Evolutionary conservation across 1,284 basidiomycete species (phyloP), one percentile per base, ranked within the genome.

Genomic region (Taiwanofungus camphoratus): DNA sequence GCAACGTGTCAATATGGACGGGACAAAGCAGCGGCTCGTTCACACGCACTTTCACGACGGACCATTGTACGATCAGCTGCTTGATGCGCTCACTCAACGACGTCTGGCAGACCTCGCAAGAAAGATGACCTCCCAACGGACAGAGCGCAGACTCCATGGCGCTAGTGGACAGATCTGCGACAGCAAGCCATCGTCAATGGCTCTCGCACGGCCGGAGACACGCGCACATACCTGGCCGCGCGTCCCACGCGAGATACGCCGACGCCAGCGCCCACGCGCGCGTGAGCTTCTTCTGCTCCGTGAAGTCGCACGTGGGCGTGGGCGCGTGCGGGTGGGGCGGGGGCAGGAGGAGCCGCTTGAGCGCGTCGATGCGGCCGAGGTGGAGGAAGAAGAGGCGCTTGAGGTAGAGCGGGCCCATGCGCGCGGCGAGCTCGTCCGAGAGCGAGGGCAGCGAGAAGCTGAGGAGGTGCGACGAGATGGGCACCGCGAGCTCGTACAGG

Each of bases 31-130:
- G n/a, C n/a, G n/a, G n/a, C n/a, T n/a, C n/a, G n/a, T n/a, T n/a
- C n/a, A n/a, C n/a, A n/a, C n/a, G n/a, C n/a, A 84, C 85, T 69
- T 85, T 88, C 35, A 89, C 81, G 27, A 79, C 68, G 6, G 86
- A 82, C 86, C 86, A 89, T 55, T 87, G 82, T 16, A 80, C 63
- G 33, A 86, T 65, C 32, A 89, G 68, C 45, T 73, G 73, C 60
- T 78, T 80, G 40, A 88, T 75, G 22, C 86, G 75, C 31, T 83
- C 79, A 40, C 71, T 64, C 16, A 89, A 69, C 2, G 74, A 65
- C 41, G 65, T 57, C 51, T 74, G 75, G 59, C 86, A 89, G 21
- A 77, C 67, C 19, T 79, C 51, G 43, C 66, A 68, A 3, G 53
- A 44, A 3, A 67, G 52, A 39, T 64, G 59, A 31, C 65, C 61